Evolutionary conservation across 2,329 filamentous ascomycete species (phyloP).

Genomic region (Pestalotiopsis fici): DNA sequence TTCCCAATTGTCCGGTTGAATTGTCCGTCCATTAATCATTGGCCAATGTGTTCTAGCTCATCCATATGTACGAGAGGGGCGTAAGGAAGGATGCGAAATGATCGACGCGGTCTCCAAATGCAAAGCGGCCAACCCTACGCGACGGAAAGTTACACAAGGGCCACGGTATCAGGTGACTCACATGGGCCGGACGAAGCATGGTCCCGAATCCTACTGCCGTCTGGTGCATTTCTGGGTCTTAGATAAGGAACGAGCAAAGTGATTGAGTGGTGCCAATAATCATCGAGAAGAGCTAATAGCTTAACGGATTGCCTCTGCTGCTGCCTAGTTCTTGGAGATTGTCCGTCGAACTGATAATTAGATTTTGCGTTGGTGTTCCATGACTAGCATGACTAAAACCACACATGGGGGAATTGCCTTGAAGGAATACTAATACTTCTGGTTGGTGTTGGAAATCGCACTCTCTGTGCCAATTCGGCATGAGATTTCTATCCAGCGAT

Average conservation of each 20-base stretch:
- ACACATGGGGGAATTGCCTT: too few relatives aligned
- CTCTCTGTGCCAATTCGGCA: too few relatives aligned
- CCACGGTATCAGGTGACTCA: slow-evolving; percentile 9
- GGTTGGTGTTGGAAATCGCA: too few relatives aligned
- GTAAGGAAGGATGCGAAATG: not conserved
- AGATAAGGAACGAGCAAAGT: not conserved
- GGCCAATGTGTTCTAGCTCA: not conserved
- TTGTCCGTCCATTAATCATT: not conserved
- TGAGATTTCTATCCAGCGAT: too few relatives aligned
- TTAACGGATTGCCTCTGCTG: not conserved
- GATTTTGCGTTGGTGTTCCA: not conserved
- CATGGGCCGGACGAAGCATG: not conserved
- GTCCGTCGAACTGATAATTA: not conserved
- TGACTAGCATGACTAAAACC: not conserved
- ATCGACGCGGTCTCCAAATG: not conserved
- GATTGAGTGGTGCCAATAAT: not conserved
- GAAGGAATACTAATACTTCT: too few relatives aligned
- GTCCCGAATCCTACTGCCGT: not conserved
- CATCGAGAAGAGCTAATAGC: not conserved
- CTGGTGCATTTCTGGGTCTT: not conserved
- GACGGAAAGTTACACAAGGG: not conserved
- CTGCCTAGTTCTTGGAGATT: not conserved
- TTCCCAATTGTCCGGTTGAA: not conserved
- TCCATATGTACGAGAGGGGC: not conserved
- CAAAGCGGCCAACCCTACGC: not conserved